Evolutionary conservation across 2,329 filamentous ascomycete genomes (phyloP).

Genomic region (Cytospora mali): DNA sequence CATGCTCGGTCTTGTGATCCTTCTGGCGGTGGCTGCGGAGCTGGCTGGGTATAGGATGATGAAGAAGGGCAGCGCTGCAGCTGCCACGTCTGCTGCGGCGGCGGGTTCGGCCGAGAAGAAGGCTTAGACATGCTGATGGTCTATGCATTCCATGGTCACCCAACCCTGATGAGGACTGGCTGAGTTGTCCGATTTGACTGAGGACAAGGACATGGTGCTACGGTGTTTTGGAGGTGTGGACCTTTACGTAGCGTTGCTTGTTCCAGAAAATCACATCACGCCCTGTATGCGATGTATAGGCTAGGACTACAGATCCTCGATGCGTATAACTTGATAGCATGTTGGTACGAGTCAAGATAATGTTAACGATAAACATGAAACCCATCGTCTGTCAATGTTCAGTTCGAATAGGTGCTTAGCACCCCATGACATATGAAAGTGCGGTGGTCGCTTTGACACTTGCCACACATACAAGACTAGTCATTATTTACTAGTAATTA

Average conservation of each 20-base stretch:
- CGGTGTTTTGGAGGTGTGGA: neutral
- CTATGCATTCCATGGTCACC: neutral
- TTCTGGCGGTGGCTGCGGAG: slow-evolving; percentile 15
- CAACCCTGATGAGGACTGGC: neutral
- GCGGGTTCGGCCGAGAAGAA: slow-evolving; percentile 12
- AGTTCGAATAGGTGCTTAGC: neutral
- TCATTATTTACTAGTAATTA: no score
- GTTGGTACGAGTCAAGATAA: neutral
- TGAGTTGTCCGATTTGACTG: neutral
- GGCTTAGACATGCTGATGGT: slow-evolving; percentile 6
- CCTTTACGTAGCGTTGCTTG: neutral
- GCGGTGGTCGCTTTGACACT: no score
- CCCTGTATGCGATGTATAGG: neutral
- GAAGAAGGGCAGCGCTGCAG: slow-evolving; percentile 14
- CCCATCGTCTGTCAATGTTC: no score
- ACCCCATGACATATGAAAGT: neutral
- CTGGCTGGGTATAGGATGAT: slow-evolving; percentile 23
- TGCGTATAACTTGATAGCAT: no score
- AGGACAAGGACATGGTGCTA: neutral
- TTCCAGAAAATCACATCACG: neutral
- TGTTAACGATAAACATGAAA: neutral
- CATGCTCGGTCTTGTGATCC: slow-evolving; percentile 20
- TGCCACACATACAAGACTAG: no score
- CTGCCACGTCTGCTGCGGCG: neutral
- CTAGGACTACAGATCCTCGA: neutral